phyloP scores from a whole-genome alignment of 495 filamentous ascomycete genomes.

The Trichoderma asperelloides region DNA sequence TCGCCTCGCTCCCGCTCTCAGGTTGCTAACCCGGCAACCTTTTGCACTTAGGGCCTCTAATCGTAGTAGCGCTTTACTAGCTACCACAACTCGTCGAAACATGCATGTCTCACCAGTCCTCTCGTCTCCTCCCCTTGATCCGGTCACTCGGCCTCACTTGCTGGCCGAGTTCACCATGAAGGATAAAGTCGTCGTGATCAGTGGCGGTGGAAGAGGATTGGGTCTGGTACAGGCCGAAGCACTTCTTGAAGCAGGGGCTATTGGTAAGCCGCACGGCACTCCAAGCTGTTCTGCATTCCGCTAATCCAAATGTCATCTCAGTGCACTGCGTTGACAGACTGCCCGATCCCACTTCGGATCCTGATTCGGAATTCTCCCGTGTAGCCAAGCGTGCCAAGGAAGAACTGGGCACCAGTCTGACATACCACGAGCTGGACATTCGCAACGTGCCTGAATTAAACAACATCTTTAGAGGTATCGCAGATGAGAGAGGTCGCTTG shows the following conservation, averaged over 20 bases:
- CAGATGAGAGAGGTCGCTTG: constrained; percentile 58
- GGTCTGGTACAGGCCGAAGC: constrained; percentile 73
- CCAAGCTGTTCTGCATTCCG: neutral
- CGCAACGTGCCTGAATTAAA: constrained; percentile 65
- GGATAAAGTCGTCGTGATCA: constrained; percentile 68
- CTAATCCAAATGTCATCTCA: constrained; percentile 8
- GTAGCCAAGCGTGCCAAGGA: constrained; percentile 55
- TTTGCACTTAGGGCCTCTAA: neutral
- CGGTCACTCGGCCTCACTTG: neutral
- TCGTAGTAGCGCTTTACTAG: neutral
- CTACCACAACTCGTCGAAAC: neutral
- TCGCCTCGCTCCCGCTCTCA: neutral
- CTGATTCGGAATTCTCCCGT: constrained; percentile 39
- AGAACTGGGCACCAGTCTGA: constrained; percentile 59
- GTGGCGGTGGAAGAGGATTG: constrained; percentile 70
- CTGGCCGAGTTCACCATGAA: constrained; percentile 74
- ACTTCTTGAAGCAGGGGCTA: constrained; percentile 71
- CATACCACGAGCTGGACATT: constrained; percentile 79
- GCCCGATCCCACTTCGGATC: constrained; percentile 26
- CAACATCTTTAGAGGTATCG: constrained; percentile 58
- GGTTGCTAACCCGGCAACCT: neutral
- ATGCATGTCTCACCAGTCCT: neutral
- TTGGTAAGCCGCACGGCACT: constrained; percentile 22
- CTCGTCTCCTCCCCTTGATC: neutral
- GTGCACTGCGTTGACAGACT: constrained; percentile 53